phyloP scores from a whole-genome alignment of 768 basidiomycete species.

The Mycena filopes region DNA sequence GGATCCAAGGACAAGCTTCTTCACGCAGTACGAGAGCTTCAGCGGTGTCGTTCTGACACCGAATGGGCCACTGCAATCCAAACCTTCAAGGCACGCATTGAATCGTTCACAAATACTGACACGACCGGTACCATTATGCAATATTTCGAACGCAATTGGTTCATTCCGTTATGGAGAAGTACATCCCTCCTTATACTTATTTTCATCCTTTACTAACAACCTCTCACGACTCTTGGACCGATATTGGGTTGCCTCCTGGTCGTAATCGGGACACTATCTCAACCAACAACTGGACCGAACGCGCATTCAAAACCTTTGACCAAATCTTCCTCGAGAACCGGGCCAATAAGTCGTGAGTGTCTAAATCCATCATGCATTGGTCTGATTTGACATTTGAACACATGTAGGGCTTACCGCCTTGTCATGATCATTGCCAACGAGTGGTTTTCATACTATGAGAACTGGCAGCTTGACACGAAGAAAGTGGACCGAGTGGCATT shows the following conservation, averaged over 20 bases:
- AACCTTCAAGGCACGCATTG: conserved; percentile 1
- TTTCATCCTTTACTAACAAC: background rate
- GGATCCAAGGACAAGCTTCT: conserved; percentile 6
- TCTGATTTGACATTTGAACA: background rate
- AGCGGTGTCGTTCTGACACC: conserved; percentile 1
- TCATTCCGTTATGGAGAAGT: conserved; percentile 26
- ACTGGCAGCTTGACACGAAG: conserved; percentile 15
- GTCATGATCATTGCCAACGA: conserved; percentile 24
- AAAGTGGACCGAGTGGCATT: conserved; percentile 8
- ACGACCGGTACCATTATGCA: conserved; percentile 5
- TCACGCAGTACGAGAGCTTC: conserved; percentile 15
- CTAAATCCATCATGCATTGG: no score
- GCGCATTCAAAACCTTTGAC: conserved; percentile 32
- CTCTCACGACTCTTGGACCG: conserved; percentile 20
- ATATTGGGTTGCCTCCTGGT: conserved; percentile 26
- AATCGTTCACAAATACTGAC: background rate
- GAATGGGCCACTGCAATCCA: conserved; percentile 5
- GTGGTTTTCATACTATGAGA: conserved; percentile 25
- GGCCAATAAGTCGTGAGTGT: conserved; percentile 24
- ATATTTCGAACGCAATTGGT: conserved; percentile 32
- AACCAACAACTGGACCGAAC: conserved; percentile 33
- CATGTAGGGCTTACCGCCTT: conserved; percentile 14
- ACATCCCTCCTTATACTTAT: background rate
- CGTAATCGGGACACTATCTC: conserved; percentile 28
- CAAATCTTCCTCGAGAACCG: conserved; percentile 31